Evolutionary conservation across 169 alveolate species (phyloP), one percentile per base, ranked within the genome.

Genomic region (Cryptosporidium sp.): DNA sequence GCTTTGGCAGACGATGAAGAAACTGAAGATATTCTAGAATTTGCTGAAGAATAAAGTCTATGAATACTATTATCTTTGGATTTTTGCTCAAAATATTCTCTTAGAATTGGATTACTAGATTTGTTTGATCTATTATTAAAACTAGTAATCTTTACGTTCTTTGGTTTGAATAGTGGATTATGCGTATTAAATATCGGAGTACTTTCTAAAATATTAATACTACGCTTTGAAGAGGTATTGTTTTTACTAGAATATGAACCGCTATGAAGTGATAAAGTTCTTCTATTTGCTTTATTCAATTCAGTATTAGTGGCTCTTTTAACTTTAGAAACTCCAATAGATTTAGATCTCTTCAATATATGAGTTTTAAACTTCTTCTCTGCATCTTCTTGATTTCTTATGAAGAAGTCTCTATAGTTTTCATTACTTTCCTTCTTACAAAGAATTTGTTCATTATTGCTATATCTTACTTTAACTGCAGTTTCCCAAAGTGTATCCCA

Each of bases 401-500:
- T 23, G 58, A 53, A 75, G 52, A 75, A 75, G 3, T 75, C 71
- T 33, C 86, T 75, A 37, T 52, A 75, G 35, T 39, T 75, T 21
- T 75, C 86, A 39, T 58, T 33, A 29, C 14, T n/a, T 42, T 14
- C 26, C 39, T 31, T 75, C 12, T 33, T 75, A 21, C 37, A 3
- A 6, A 75, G 44, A 42, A 58, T 75, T 10, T 73, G 69, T 23
- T 33, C 42, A 4, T 33, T 75, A 58, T 60, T 35, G 14, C 45
- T 35, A 26, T 33, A 75, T 75, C 68, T 53, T 75, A 75, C 58
- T 42, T 60, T 75, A 33, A 75, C 70, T 5, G 86, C 86, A 56
- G 72, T 75, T 42, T 75, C 86, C 86, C 86, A 75, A 39, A 75
- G 71, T 6, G 71, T 21, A 35, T 75, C 86, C 86, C 86, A 75